Percentiles rank a stretch among this genome's conserved stretches.
These are phyloP conservation scores for Boletus coccyginus DNA, from an alignment of 768 basidiomycete species.

Conservation along the genomic window DNA sequence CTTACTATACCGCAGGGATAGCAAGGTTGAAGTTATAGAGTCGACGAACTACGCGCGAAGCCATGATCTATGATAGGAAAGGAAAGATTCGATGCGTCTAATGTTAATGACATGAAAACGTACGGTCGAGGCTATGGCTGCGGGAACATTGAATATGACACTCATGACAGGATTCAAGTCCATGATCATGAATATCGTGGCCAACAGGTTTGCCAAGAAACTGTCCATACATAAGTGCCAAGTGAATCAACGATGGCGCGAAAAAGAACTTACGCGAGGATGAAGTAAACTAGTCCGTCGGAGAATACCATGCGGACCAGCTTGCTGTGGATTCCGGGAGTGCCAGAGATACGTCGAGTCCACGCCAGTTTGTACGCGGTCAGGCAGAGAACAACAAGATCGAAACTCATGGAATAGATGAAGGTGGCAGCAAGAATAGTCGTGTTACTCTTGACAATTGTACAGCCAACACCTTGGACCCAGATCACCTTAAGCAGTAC, in stretches of 20 bases:
- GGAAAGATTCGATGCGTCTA: not conserved
- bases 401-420: slow-evolving; percentile 77
- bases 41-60: slow-evolving; percentile 58
- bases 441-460: slow-evolving; percentile 59
- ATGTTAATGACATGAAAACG: slow-evolving; percentile 12
- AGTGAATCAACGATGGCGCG: slow-evolving; percentile 19
- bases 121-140: slow-evolving; percentile 53
- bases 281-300: slow-evolving; percentile 72
- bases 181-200: slow-evolving; percentile 60
- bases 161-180: slow-evolving; percentile 67
- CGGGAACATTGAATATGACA: slow-evolving; percentile 64
- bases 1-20: slow-evolving; percentile 31
- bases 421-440: slow-evolving; percentile 65
- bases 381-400: slow-evolving; percentile 56
- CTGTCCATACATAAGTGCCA: slow-evolving; percentile 24
- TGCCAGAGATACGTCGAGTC: slow-evolving; percentile 15
- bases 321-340: slow-evolving; percentile 36
- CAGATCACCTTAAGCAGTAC: slow-evolving; percentile 58
- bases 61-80: slow-evolving; percentile 44
- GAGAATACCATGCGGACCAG: slow-evolving; percentile 64
- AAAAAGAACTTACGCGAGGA: slow-evolving; percentile 57
- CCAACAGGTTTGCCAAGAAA: slow-evolving; percentile 41
- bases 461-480: slow-evolving; percentile 48
- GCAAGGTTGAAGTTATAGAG: slow-evolving; percentile 46
- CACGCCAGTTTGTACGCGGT: slow-evolving; percentile 57